A percentile compares a stretch with the other conserved stretches of the same genome.
Conservation (phyloP, 495 filamentous ascomycete species). For the Evansstolkia leycettana region DNA sequence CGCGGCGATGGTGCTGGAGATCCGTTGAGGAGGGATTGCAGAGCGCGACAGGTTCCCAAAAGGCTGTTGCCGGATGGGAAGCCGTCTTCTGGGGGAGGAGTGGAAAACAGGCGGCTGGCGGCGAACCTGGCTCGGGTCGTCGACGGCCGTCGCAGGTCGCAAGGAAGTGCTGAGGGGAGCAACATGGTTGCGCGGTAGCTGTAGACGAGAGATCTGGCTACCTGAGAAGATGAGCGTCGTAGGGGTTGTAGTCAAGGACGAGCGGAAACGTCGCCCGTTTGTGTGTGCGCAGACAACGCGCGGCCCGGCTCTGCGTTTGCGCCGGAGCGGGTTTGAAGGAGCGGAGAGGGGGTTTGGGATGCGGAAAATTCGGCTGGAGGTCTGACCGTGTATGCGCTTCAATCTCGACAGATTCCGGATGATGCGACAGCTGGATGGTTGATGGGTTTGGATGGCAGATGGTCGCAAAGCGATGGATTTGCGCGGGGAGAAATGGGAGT, state of each 20-base stretch:
- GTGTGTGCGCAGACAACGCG: too few species aligned
- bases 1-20: slow-evolving; percentile 26
- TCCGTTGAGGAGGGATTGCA: slow-evolving; percentile 52
- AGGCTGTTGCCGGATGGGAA: slow-evolving; percentile 44
- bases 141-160: slow-evolving; percentile 40
- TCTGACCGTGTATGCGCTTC: slow-evolving; percentile 16
- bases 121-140: slow-evolving; percentile 27
- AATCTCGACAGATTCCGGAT: slow-evolving; percentile 12
- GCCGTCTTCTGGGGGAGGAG: slow-evolving; percentile 42
- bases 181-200: slow-evolving; percentile 37
- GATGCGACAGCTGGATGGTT: slow-evolving; percentile 14
- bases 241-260: neutral
- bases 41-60: slow-evolving; percentile 54
- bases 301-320: slow-evolving; percentile 12
- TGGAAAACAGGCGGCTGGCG: slow-evolving; percentile 51
- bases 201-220: neutral
- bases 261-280: neutral
- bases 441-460: too few species aligned
- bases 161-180: slow-evolving; percentile 58
- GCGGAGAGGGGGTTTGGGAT: slow-evolving; percentile 6
- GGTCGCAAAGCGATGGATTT: too few species aligned
- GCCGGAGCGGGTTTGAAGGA: slow-evolving; percentile 24
- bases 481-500: neutral
- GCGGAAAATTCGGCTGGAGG: too few species aligned
- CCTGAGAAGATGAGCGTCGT: neutral